These are phyloP conservation scores for Dryas octopetala DNA, from an alignment of 306 rosid species.

Conservation along the genomic window DNA sequence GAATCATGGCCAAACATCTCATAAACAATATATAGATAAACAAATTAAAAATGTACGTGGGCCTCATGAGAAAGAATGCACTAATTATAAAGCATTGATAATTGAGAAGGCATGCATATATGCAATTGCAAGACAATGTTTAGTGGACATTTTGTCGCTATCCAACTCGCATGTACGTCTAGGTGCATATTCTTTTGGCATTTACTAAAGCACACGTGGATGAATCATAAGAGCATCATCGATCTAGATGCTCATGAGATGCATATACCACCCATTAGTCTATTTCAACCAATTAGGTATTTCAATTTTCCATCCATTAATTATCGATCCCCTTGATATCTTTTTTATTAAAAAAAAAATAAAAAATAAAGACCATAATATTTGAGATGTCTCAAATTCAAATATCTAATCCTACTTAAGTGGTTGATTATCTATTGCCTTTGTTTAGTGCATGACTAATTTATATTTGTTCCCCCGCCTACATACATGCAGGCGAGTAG, in stretches of 20 bases:
- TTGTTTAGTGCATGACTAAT: no score
- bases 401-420: no score
- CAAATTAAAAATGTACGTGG: not conserved
- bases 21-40: not conserved
- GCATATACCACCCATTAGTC: not conserved
- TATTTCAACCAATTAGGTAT: not conserved
- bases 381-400: no score
- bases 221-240: not conserved
- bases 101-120: not conserved
- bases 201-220: not conserved
- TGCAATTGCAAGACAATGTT: slow-evolving; percentile 4
- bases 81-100: not conserved
- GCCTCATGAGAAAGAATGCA: not conserved
- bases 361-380: not conserved
- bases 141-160: slow-evolving; percentile 22
- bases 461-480: slow-evolving; percentile 21
- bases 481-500: not conserved
- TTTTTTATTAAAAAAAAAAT: not conserved
- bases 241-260: no score
- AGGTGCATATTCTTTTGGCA: not conserved
- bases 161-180: slow-evolving; percentile 1
- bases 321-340: not conserved
- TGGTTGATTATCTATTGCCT: no score
- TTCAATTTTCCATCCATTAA: not conserved
- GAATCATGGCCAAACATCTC: not conserved